phyloP scores from a whole-genome alignment of 2,329 filamentous ascomycete genomes.

The Thermoascus crustaceus region DNA sequence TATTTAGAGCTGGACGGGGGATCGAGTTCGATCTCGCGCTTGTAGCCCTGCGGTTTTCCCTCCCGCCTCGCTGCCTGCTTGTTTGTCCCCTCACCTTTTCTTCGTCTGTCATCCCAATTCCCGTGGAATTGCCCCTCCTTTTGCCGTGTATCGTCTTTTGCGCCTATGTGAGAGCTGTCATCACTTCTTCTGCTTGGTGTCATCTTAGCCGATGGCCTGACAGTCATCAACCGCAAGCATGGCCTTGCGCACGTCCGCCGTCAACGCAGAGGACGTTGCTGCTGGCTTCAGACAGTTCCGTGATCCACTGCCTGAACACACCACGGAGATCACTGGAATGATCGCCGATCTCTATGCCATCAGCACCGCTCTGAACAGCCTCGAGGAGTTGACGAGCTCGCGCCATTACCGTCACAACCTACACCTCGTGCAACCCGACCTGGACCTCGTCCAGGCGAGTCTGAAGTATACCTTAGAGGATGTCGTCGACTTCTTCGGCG shows the following conservation, averaged over 20 bases:
- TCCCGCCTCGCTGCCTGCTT: too few species aligned
- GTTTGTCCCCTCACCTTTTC: too few species aligned
- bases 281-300: constrained; percentile 44
- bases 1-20: too few species aligned
- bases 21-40: too few species aligned
- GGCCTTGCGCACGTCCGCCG: constrained; percentile 37
- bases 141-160: background rate
- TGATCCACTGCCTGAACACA: constrained; percentile 42
- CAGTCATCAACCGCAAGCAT: constrained; percentile 21
- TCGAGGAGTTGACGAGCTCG: constrained; percentile 38
- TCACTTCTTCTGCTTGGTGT: background rate
- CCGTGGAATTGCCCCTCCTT: too few species aligned
- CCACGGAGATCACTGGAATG: constrained; percentile 45
- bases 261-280: constrained; percentile 46
- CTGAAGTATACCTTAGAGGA: constrained; percentile 45
- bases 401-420: constrained; percentile 32
- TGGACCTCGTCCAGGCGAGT: constrained; percentile 42
- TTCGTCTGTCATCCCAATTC: too few species aligned
- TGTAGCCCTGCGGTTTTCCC: too few species aligned
- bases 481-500: constrained; percentile 39
- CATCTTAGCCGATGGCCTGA: constrained; percentile 13
- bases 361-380: constrained; percentile 41
- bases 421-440: constrained; percentile 37
- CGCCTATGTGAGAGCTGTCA: background rate
- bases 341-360: constrained; percentile 50